A percentile compares a stretch with the other conserved stretches of the same genome.
These are phyloP conservation scores for Pseudogymnoascus sp. DNA, from an alignment of 2,329 filamentous ascomycete genomes.

Conservation along the genomic window DNA sequence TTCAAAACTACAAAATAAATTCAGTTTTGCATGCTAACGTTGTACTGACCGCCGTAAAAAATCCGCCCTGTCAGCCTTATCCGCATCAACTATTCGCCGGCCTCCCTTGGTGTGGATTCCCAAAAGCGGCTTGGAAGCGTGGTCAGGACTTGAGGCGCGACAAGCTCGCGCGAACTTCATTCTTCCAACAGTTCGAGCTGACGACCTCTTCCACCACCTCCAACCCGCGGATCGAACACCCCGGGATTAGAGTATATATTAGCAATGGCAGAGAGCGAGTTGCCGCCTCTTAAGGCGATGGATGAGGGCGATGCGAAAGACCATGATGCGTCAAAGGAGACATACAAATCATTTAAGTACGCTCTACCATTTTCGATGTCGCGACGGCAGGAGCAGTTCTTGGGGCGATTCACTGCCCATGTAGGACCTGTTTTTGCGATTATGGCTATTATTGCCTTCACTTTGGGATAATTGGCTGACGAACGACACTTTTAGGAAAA, in stretches of 20 bases:
- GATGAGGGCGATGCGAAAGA: slow-evolving; percentile 17
- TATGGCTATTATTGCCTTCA: neutral
- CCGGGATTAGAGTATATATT: neutral
- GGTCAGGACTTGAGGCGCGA: neutral
- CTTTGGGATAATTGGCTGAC: neutral
- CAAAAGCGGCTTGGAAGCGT: neutral
- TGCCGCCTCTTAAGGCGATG: slow-evolving; percentile 2
- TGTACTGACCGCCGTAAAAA: neutral
- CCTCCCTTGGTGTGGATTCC: neutral
- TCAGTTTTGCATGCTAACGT: neutral
- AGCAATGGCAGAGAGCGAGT: neutral
- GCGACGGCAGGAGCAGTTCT: neutral
- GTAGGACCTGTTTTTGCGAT: neutral
- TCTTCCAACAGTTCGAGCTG: neutral
- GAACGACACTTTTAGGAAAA: slow-evolving; percentile 64
- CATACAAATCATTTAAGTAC: slow-evolving; percentile 33
- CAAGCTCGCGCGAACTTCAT: neutral
- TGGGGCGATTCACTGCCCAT: neutral
- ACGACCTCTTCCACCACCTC: neutral
- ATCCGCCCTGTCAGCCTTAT: slow-evolving; percentile 4
- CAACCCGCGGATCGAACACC: neutral
- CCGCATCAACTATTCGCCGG: slow-evolving; percentile 2
- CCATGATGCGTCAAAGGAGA: slow-evolving; percentile 22
- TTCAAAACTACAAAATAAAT: neutral
- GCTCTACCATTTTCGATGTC: slow-evolving; percentile 12